Conservation (phyloP, 2,329 filamentous ascomycete species). For the Penicillium sp. region DNA sequence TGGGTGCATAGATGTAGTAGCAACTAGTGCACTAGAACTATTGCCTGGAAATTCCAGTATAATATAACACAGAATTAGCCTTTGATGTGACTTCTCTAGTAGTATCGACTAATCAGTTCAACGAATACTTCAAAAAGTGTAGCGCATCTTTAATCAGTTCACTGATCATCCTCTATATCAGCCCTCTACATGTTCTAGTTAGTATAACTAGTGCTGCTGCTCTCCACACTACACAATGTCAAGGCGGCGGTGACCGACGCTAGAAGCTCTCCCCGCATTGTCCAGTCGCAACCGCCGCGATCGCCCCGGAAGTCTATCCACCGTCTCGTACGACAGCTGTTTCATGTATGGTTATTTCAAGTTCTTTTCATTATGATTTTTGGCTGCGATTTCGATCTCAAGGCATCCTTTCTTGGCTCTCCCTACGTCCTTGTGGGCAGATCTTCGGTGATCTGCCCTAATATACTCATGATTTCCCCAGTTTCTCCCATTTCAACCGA, state of each 20-base stretch:
- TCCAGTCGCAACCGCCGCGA: slow-evolving; percentile 2
- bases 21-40: too few relatives aligned
- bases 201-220: too few relatives aligned
- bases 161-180: too few relatives aligned
- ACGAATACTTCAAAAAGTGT: too few relatives aligned
- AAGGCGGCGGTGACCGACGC: slow-evolving; percentile 1
- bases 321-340: background rate
- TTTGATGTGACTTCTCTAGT: too few relatives aligned
- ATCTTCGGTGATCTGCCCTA: background rate
- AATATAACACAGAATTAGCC: too few relatives aligned
- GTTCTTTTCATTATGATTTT: background rate
- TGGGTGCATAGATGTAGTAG: too few relatives aligned
- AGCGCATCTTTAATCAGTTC: too few relatives aligned
- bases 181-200: too few relatives aligned
- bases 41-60: too few relatives aligned
- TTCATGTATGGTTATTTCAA: background rate
- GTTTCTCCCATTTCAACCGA: slow-evolving; percentile 1
- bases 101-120: too few relatives aligned
- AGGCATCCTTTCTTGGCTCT: background rate
- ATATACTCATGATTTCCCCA: background rate
- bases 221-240: too few relatives aligned
- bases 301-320: slow-evolving; percentile 3
- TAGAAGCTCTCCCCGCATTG: slow-evolving; percentile 22
- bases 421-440: background rate
- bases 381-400: background rate